Percentiles rank a stretch among this genome's conserved stretches.
Conservation (phyloP, 2,329 filamentous ascomycete genomes). For the Epichloe glyceriae region DNA sequence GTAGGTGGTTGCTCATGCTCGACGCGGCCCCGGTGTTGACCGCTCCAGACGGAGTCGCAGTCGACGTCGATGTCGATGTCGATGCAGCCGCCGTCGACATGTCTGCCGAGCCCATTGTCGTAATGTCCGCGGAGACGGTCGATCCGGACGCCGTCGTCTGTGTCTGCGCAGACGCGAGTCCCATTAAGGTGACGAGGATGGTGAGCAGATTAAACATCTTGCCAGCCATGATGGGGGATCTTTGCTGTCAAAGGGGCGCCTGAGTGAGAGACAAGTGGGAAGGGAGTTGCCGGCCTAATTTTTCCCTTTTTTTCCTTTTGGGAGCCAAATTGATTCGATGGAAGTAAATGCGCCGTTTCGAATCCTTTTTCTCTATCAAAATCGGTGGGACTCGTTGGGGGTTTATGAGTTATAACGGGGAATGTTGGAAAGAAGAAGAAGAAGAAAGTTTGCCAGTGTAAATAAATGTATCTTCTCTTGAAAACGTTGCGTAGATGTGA, state of each 20-base stretch:
- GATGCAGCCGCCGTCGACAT: background rate
- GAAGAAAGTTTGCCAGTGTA: background rate
- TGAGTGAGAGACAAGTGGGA: background rate
- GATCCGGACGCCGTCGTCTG: background rate
- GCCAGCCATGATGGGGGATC: background rate
- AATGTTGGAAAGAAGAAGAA: background rate
- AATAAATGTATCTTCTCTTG: background rate
- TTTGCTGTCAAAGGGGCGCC: background rate
- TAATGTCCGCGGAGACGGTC: background rate
- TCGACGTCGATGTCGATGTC: background rate
- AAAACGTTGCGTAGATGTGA: background rate
- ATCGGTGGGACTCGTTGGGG: no score
- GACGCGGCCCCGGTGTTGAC: background rate
- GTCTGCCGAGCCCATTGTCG: background rate
- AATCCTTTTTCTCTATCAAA: no score
- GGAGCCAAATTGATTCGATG: no score
- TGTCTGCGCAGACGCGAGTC: constrained; percentile 2
- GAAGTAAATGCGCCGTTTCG: no score
- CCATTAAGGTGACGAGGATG: background rate
- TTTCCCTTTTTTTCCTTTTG: no score
- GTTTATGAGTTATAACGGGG: no score
- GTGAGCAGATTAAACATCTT: constrained; percentile 1
- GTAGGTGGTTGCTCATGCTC: background rate
- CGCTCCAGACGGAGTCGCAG: background rate
- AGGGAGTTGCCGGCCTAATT: background rate